Conservation (phyloP, 345 rosid species). For the Rhodamnia rubescens region DNA sequence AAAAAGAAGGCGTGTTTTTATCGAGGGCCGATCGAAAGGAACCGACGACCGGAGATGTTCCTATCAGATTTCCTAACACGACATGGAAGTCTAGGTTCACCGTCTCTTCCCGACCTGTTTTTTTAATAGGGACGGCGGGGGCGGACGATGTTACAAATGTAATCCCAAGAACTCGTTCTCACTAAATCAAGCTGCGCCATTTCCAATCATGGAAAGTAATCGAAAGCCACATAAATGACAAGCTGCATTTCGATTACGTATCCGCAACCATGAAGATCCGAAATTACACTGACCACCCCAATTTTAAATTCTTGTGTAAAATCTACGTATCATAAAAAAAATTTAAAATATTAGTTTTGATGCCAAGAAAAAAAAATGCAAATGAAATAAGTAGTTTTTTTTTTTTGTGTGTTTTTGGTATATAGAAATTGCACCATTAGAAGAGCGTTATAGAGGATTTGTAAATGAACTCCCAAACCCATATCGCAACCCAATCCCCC, state of each 20-base stretch:
- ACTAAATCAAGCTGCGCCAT: background rate
- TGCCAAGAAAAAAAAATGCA: background rate
- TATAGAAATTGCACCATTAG: background rate
- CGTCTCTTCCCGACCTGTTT: background rate
- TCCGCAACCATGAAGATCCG: background rate
- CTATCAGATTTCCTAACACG: background rate
- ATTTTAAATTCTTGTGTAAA: background rate
- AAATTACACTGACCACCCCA: background rate
- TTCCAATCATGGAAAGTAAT: background rate
- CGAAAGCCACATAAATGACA: background rate
- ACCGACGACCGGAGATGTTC: rapidly evolving
- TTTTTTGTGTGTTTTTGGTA: background rate
- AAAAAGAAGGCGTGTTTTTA: background rate
- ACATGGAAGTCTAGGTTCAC: background rate
- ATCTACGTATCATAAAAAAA: background rate
- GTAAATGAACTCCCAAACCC: background rate
- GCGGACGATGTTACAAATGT: background rate
- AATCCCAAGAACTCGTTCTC: background rate
- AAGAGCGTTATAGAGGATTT: background rate
- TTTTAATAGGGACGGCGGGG: no score
- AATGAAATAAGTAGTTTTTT: background rate
- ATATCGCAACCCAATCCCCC: background rate
- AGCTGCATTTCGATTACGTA: background rate
- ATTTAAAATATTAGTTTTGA: background rate
- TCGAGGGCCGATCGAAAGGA: background rate